Evolutionary conservation across 495 filamentous ascomycete species (phyloP).

Genomic region (Glonium stellatum): DNA sequence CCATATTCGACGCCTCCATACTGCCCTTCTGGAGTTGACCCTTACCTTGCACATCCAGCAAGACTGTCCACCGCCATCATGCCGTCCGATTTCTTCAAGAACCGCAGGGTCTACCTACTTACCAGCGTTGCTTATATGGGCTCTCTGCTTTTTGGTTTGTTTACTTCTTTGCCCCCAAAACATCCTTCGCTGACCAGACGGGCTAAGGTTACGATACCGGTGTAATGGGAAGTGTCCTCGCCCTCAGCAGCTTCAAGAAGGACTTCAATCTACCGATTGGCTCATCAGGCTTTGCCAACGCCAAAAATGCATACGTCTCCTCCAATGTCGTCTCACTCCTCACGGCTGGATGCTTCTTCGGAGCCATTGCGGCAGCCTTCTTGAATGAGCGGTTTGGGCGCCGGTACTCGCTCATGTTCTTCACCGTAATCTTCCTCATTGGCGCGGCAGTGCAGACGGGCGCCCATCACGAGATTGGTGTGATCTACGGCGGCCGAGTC

Average conservation of each 20-base stretch:
- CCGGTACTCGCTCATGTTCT: constrained; percentile 22
- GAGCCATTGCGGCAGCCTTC: constrained; percentile 22
- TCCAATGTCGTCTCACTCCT: constrained; percentile 56
- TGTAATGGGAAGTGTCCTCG: constrained; percentile 53
- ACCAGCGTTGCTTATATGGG: constrained; percentile 49
- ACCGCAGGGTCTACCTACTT: constrained; percentile 49
- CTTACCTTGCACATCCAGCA: too few species aligned
- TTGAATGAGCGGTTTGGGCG: constrained; percentile 28
- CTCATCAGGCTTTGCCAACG: constrained; percentile 7
- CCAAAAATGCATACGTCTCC: constrained; percentile 41
- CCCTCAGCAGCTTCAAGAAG: constrained; percentile 48
- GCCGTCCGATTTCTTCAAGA: constrained; percentile 39
- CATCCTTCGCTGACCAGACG: not conserved
- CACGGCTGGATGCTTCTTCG: constrained; percentile 38
- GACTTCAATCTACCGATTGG: constrained; percentile 46
- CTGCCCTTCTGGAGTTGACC: too few species aligned
- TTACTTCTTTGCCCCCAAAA: not conserved
- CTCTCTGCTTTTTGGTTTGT: constrained; percentile 47
- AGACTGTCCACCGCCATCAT: not conserved
- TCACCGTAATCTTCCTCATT: constrained; percentile 25
- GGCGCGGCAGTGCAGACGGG: constrained; percentile 28
- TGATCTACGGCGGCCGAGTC: constrained; percentile 38
- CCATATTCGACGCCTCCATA: too few species aligned
- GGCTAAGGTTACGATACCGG: constrained; percentile 48
- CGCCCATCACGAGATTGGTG: constrained; percentile 48